phyloP scores from a whole-genome alignment of 345 rosid genomes.

The Streptanthus diversifolius region DNA sequence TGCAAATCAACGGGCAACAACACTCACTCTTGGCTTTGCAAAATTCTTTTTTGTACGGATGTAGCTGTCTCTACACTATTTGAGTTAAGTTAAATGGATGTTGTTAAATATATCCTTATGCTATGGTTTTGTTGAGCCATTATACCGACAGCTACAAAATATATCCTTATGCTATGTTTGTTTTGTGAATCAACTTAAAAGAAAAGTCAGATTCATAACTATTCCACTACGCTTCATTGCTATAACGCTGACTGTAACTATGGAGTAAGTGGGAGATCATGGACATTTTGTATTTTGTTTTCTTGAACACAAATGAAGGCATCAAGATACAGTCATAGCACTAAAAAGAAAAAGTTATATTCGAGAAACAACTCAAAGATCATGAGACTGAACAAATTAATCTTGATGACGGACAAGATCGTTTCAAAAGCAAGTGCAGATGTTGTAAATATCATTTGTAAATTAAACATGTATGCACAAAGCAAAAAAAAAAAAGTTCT shows the following conservation, averaged over 20 bases:
- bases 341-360: neutral
- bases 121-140: neutral
- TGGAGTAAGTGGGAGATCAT: too few relatives aligned
- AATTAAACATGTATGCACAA: too few relatives aligned
- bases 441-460: too few relatives aligned
- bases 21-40: slow-evolving; percentile 6
- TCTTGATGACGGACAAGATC: too few relatives aligned
- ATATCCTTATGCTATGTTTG: too few relatives aligned
- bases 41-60: slow-evolving; percentile 7
- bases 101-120: too few relatives aligned
- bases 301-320: neutral
- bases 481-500: too few relatives aligned
- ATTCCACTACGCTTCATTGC: too few relatives aligned
- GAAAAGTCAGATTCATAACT: too few relatives aligned
- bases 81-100: neutral
- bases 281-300: neutral
- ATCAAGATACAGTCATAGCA: neutral
- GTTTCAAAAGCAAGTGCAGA: too few relatives aligned
- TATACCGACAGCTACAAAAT: neutral
- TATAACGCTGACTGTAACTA: too few relatives aligned
- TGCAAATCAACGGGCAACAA: neutral
- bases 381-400: neutral
- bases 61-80: slow-evolving; percentile 4
- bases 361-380: neutral
- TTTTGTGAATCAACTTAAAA: too few relatives aligned